Evolutionary conservation across 148 eudicot genomes (phyloP).

Genomic region (Persicaria maculosa): DNA sequence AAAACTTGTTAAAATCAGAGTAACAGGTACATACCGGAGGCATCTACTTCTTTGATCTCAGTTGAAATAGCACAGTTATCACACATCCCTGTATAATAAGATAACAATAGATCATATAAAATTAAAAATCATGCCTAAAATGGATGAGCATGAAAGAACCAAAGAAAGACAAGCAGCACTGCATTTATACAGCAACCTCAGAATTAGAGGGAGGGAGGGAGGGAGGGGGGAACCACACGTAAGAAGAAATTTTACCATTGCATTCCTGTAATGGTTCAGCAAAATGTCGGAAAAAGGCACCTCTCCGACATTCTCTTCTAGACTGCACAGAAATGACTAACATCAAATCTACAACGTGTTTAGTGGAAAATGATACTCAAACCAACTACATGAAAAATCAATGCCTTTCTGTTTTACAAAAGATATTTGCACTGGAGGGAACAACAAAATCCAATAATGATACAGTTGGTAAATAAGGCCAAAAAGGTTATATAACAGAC

Average conservation of each 20-base stretch:
- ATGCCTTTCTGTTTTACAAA: too few species aligned
- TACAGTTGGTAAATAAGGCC: neutral
- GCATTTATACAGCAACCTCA: neutral
- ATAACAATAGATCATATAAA: conserved; percentile 6
- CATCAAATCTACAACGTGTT: neutral
- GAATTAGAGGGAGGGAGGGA: neutral
- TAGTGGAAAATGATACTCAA: neutral
- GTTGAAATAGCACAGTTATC: conserved; percentile 71
- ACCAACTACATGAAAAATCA: neutral
- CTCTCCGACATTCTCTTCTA: conserved; percentile 71
- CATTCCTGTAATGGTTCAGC: conserved; percentile 90
- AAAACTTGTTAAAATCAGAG: neutral
- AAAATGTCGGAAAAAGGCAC: conserved; percentile 87
- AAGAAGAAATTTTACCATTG: conserved; percentile 44
- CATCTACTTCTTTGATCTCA: conserved; percentile 75
- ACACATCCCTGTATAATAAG: conserved; percentile 72
- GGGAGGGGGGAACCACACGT: too few species aligned
- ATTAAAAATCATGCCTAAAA: neutral
- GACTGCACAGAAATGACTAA: conserved; percentile 41
- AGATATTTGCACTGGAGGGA: too few species aligned
- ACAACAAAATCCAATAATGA: neutral
- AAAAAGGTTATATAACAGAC: neutral
- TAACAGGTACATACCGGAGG: conserved; percentile 44
- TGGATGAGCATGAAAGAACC: neutral
- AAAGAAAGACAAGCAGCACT: neutral